Evolutionary conservation across 768 basidiomycete genomes (phyloP), one percentile per base, ranked within the genome.

Genomic region (Lactarius hatsudake): DNA sequence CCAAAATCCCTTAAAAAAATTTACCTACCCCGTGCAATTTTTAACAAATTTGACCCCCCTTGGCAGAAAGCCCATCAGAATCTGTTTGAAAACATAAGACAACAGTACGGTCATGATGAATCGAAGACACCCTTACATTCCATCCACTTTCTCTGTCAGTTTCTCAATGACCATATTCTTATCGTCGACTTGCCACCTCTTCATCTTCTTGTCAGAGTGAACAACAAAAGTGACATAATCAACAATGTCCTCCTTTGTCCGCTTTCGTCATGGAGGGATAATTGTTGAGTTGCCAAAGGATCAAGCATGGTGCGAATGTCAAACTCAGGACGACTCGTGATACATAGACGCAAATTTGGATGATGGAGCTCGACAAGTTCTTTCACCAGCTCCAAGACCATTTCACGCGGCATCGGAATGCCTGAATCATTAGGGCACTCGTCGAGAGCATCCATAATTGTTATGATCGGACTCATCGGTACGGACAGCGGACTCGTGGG

Each of bases 21-120:
- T n/a, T n/a, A n/a, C n/a, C n/a, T n/a, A n/a, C n/a, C n/a, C n/a
- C n/a, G n/a, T n/a, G n/a, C n/a, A n/a, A n/a, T n/a, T n/a, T n/a
- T n/a, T n/a, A n/a, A n/a, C n/a, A n/a, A n/a, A n/a, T n/a, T n/a
- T n/a, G n/a, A n/a, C n/a, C n/a, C n/a, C n/a, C n/a, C n/a, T 36
- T 64, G 63, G 42, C 63, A 64, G 20, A 5, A 51, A 8, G 59
- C 57, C 56, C 56, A 64, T 17, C 57, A 57, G 38, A 58, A 64
- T 57, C 63, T 64, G 55, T 23, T 5, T 51, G 9, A 51, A 23
- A 51, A n/a, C 12, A 10, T 5, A 4, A 10, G 10, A 3, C 48
- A 1, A n/a, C 20, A 51, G 12, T 1, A 51, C 3, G 3, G 28
- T 30, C 28, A 30, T 30, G 28, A 30, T 30, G 28, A 30, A 30